phyloP scores from a whole-genome alignment of 768 basidiomycete species.

The Suillus clintonianus region DNA sequence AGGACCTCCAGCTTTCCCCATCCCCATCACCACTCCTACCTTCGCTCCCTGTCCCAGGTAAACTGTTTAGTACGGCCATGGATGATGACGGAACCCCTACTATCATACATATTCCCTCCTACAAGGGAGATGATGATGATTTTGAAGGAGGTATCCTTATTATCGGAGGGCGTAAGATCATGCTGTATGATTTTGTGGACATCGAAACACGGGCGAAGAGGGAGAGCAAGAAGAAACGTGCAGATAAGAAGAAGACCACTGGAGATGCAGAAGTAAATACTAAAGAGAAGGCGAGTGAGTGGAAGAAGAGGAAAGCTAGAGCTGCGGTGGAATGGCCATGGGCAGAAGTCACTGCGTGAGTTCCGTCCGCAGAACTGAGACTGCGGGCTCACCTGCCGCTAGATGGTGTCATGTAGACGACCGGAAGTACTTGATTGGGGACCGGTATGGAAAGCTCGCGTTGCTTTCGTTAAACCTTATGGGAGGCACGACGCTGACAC shows the following conservation, averaged over 20 bases:
- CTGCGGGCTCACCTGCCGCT: constrained; percentile 1
- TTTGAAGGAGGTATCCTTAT: constrained; percentile 72
- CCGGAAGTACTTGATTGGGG: constrained; percentile 63
- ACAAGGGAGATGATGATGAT: constrained; percentile 25
- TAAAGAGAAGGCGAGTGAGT: constrained; percentile 55
- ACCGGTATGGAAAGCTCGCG: constrained; percentile 69
- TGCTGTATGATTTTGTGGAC: constrained; percentile 60
- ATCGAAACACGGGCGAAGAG: constrained; percentile 51
- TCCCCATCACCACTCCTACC: constrained; percentile 49
- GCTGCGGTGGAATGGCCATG: constrained; percentile 74
- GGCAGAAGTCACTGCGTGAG: constrained; percentile 71
- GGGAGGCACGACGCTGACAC: constrained; percentile 40
- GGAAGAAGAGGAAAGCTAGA: constrained; percentile 53
- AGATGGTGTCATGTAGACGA: constrained; percentile 57
- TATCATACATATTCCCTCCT: constrained; percentile 38
- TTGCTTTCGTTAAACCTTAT: constrained; percentile 58
- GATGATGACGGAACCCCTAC: constrained; percentile 39
- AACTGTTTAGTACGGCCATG: constrained; percentile 35
- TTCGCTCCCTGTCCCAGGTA: constrained; percentile 53
- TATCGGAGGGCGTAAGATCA: constrained; percentile 64
- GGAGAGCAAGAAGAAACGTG: constrained; percentile 53
- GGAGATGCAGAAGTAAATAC: constrained; percentile 41
- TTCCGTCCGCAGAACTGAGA: constrained; percentile 4
- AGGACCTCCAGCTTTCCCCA: constrained; percentile 50
- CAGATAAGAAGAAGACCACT: constrained; percentile 53